Base-by-base conservation (phyloP, 176 grass and related monocot species). In the Carex littledalei region DNA sequence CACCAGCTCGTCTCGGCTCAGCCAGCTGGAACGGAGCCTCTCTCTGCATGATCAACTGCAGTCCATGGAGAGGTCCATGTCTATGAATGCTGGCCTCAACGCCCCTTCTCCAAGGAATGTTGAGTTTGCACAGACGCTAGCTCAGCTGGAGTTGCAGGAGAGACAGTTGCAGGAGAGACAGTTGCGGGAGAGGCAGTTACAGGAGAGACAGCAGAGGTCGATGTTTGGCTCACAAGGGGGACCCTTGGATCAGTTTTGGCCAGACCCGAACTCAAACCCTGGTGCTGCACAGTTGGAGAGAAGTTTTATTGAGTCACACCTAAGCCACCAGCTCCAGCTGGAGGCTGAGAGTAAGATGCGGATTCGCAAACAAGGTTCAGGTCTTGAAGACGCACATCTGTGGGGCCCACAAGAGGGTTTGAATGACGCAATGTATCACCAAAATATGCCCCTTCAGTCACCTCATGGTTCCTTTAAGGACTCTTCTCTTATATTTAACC, bases 261-360 rank as follows among this genome's bases (percentile, higher is more conserved):
- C 91, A 49, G 97, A 94, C 63, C 81, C 78, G 57, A 90, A 92
- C 21, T 83, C 81, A 31, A 83, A 69, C 61, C 14, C 81, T 35
- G 26, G 49, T 53, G 17, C 81, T 83, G 89, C 89, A 9, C 93
- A 95, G 64, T 9, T 94, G 81, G 78, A 92, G 86, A 90, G 88
- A 85, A 92, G 41, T 74, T 47, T 95, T 57, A 92, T 99, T 11
- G 97, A 99, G 86, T 89, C 97, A 65, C 89, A 93, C 45, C 93
- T 84, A 24, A 86, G 91, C 5, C 94, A 70, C 45, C 97, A 95
- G 81, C 80, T 94, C 21, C 93, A 99, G 71, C 88, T 94, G 47
- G 91, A 95, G 86, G 91, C 91, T n/a, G 91, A 95, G 60, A 95
- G 71, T 67, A 90, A 99, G 85, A 90, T 89, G 69, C 91, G 91